These are phyloP conservation scores for Dioscorea cayenensis DNA, from an alignment of 116 monocot genomes.

Conservation along the genomic window DNA sequence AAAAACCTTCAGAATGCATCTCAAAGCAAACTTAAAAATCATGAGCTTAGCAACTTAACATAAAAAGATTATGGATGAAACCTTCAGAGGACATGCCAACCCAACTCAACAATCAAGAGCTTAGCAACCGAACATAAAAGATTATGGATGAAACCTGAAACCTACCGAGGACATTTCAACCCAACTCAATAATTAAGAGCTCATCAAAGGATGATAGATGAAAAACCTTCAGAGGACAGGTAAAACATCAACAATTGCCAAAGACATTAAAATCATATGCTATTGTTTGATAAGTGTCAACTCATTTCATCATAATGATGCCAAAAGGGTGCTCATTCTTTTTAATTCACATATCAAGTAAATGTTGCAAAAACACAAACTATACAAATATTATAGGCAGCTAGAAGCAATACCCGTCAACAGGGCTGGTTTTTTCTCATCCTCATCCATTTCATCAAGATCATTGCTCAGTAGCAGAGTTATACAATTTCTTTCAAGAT, in stretches of 20 bases:
- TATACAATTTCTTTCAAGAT: constrained; percentile 92
- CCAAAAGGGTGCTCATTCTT: not conserved
- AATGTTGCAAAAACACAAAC: not conserved
- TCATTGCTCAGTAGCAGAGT: constrained; percentile 85
- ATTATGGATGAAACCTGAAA: too few relatives aligned
- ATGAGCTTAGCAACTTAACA: too few relatives aligned
- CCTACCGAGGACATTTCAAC: too few relatives aligned
- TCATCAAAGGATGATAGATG: not conserved
- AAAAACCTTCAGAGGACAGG: not conserved
- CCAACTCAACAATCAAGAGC: too few relatives aligned
- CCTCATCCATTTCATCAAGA: constrained; percentile 98
- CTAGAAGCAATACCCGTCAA: constrained; percentile 57
- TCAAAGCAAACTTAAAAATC: too few relatives aligned
- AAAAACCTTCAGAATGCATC: too few relatives aligned
- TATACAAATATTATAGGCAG: not conserved
- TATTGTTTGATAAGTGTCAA: not conserved
- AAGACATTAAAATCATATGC: not conserved
- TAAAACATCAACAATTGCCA: not conserved
- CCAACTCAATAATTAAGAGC: too few relatives aligned
- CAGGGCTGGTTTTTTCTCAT: constrained; percentile 88
- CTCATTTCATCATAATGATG: not conserved
- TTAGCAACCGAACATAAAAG: too few relatives aligned
- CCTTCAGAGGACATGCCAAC: too few relatives aligned
- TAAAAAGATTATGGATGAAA: too few relatives aligned
- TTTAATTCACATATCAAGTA: not conserved